Percentiles rank a stretch among this genome's conserved stretches.
Conservation (phyloP, 2,329 filamentous ascomycete species). For the Cercospora berteroae region DNA sequence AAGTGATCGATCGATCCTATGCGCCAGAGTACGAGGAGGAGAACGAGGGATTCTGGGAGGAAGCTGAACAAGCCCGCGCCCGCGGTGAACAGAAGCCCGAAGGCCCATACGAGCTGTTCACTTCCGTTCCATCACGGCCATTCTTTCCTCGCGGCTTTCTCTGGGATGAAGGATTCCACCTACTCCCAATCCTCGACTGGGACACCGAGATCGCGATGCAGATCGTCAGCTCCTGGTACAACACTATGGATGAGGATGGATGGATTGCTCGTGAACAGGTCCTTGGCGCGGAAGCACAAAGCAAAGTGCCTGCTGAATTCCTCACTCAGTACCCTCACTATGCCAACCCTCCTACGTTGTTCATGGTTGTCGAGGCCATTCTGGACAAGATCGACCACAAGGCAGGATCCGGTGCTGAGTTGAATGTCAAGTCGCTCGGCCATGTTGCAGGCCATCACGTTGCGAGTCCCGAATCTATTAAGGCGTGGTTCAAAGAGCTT, state of each 20-base stretch:
- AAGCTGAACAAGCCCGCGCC: constrained; percentile 74
- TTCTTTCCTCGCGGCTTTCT: constrained; percentile 97
- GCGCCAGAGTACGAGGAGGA: constrained; percentile 94
- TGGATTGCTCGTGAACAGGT: constrained; percentile 98
- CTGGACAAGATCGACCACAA: constrained; percentile 69
- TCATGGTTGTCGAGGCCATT: constrained; percentile 81
- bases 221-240: constrained; percentile 93
- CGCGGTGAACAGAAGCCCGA: constrained; percentile 68
- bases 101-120: constrained; percentile 85
- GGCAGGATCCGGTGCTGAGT: constrained; percentile 23
- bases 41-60: constrained; percentile 93
- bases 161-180: constrained; percentile 97
- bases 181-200: constrained; percentile 89
- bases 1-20: constrained; percentile 84
- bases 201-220: constrained; percentile 84
- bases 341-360: constrained; percentile 92
- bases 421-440: constrained; percentile 36
- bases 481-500: constrained; percentile 69
- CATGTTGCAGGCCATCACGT: constrained; percentile 52
- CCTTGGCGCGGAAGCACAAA: constrained; percentile 83
- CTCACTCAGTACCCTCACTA: constrained; percentile 96
- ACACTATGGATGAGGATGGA: constrained; percentile 90
- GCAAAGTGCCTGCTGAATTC: constrained; percentile 91
- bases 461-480: constrained; percentile 64
- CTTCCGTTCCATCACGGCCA: constrained; percentile 83